These are phyloP conservation scores for Trichoderma erinaceum DNA, from an alignment of 495 filamentous ascomycete genomes.

Conservation along the genomic window DNA sequence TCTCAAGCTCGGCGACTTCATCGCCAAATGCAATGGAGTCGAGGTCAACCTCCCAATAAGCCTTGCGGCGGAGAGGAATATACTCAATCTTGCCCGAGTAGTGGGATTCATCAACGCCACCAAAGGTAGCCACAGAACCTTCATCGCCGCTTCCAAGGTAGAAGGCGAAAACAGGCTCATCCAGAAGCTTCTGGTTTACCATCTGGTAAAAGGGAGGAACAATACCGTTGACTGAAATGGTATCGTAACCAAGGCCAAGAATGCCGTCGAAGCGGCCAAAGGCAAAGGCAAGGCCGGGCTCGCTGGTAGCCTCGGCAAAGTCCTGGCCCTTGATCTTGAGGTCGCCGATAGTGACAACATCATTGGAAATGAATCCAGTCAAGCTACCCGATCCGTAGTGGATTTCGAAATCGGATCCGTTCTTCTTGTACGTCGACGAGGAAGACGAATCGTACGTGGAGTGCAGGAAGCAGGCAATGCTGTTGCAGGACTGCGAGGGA, in stretches of 20 bases:
- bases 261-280: constrained; percentile 99
- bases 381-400: constrained; percentile 92
- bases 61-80: constrained; percentile 93
- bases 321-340: constrained; percentile 77
- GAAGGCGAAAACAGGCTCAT: constrained; percentile 93
- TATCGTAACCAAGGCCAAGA: constrained; percentile 88
- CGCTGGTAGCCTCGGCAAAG: constrained; percentile 90
- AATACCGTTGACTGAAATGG: constrained; percentile 92
- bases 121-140: constrained; percentile 83
- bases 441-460: constrained; percentile 87
- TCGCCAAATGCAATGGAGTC: constrained; percentile 85
- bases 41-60: constrained; percentile 99
- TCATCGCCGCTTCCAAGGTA: constrained; percentile 74
- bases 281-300: constrained; percentile 95
- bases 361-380: constrained; percentile 88
- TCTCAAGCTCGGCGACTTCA: constrained; percentile 75
- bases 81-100: constrained; percentile 87
- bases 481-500: constrained; percentile 80
- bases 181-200: constrained; percentile 79
- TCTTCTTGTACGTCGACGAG: constrained; percentile 89
- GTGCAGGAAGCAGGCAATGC: constrained; percentile 98
- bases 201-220: constrained; percentile 94
- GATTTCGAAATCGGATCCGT: constrained; percentile 89
- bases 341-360: constrained; percentile 81
- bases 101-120: constrained; percentile 79